A percentile compares a stretch with the other conserved stretches of the same genome.
phyloP scores from a whole-genome alignment of 306 rosid genomes.

The Cucurbita ficifolia region DNA sequence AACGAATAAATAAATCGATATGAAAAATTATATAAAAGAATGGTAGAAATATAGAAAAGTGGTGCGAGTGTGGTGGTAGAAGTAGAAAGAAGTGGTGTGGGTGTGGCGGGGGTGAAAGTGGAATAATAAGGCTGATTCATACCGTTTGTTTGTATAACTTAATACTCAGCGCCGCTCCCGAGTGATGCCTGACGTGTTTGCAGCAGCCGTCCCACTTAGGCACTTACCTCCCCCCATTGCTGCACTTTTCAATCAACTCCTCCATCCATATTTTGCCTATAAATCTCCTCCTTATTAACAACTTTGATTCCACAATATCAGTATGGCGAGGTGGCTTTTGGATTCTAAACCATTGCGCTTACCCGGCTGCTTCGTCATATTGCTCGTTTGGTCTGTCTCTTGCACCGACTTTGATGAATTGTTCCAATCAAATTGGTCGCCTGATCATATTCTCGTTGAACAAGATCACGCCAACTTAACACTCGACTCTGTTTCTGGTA shows the following conservation, averaged over 20 bases:
- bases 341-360: not conserved
- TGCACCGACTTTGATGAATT: not conserved
- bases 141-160: not conserved
- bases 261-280: not conserved
- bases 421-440: slow-evolving; percentile 5
- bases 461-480: not conserved
- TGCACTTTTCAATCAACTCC: too few species aligned
- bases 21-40: too few species aligned
- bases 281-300: not conserved
- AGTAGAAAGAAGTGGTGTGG: too few species aligned
- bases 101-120: not conserved
- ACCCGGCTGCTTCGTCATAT: not conserved
- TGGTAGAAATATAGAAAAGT: too few species aligned
- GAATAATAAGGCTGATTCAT: not conserved
- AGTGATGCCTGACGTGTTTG: not conserved
- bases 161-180: not conserved
- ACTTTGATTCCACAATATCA: not conserved
- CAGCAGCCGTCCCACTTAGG: not conserved
- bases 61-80: too few species aligned
- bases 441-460: not conserved
- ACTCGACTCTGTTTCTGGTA: slow-evolving; percentile 10
- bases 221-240: not conserved
- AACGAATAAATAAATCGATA: too few species aligned
- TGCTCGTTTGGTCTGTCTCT: not conserved
- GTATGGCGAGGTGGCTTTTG: not conserved